Percentiles rank a stretch among this genome's conserved stretches.
Evolutionary conservation across 2,329 filamentous ascomycete species (phyloP).

Genomic region (Leptosphaerulina australis): DNA sequence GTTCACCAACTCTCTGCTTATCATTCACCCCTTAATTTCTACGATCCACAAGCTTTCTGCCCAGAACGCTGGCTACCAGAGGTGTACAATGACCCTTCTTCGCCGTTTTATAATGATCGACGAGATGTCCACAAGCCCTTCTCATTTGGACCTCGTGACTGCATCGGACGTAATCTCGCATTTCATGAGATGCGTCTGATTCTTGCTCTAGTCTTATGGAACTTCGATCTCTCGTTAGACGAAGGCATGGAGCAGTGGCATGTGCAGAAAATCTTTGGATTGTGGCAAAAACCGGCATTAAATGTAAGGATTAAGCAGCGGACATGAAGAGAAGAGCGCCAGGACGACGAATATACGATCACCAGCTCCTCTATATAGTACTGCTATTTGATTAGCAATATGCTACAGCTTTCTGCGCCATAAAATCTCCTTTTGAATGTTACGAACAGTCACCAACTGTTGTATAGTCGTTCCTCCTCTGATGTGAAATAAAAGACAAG

Average conservation of each 20-base stretch:
- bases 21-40: constrained; percentile 18
- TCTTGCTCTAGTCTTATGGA: constrained; percentile 45
- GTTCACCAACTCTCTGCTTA: constrained; percentile 21
- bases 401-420: too few relatives aligned
- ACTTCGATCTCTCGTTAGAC: constrained; percentile 48
- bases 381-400: too few relatives aligned
- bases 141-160: constrained; percentile 23
- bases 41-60: constrained; percentile 17
- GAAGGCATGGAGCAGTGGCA: constrained; percentile 40
- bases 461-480: too few relatives aligned
- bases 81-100: constrained; percentile 5
- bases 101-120: constrained; percentile 34
- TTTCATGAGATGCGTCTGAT: constrained; percentile 20
- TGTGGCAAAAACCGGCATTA: constrained; percentile 49
- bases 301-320: constrained; percentile 7
- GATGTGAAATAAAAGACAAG: too few relatives aligned
- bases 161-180: constrained; percentile 26
- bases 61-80: constrained; percentile 23
- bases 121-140: constrained; percentile 29
- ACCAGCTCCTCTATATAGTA: too few relatives aligned
- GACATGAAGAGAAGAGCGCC: too few relatives aligned
- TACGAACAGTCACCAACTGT: too few relatives aligned
- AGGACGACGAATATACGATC: too few relatives aligned
- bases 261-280: constrained; percentile 41
- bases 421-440: too few relatives aligned